phyloP scores from a whole-genome alignment of 2,329 filamentous ascomycete genomes.

The Chaetomiaceae sp. region DNA sequence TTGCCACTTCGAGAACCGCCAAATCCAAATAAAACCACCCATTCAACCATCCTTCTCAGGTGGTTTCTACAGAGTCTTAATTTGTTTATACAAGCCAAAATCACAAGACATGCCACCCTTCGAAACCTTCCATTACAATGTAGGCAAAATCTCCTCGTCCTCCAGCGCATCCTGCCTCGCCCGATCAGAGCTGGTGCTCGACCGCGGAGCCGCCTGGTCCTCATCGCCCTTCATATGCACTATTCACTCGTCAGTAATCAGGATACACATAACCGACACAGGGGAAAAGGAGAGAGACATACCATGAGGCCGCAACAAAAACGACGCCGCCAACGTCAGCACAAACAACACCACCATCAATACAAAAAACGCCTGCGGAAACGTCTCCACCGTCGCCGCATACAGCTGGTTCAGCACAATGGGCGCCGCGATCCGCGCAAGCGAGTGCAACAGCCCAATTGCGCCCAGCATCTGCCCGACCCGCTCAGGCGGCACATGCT shows the following conservation, averaged over 20 bases:
- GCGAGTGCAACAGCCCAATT: slow-evolving; percentile 76
- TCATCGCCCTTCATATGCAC: slow-evolving; percentile 24
- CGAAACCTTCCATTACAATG: background rate
- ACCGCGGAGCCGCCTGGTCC: slow-evolving; percentile 6
- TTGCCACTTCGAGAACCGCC: too few species aligned
- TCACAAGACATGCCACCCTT: background rate
- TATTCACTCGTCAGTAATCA: slow-evolving; percentile 13
- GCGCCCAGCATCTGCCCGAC: slow-evolving; percentile 88
- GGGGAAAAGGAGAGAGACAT: slow-evolving; percentile 36
- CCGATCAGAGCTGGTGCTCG: slow-evolving; percentile 1
- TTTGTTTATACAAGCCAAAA: too few species aligned
- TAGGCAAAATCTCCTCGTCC: slow-evolving; percentile 25
- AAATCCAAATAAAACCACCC: too few species aligned
- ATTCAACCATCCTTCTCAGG: too few species aligned
- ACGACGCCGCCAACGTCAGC: slow-evolving; percentile 60
- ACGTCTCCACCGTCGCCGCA: slow-evolving; percentile 70
- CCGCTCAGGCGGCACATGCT: slow-evolving; percentile 78
- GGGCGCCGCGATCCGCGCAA: slow-evolving; percentile 74
- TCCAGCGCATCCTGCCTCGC: slow-evolving; percentile 17
- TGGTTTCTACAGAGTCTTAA: too few species aligned
- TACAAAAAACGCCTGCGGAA: slow-evolving; percentile 80
- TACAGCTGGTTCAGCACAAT: slow-evolving; percentile 84
- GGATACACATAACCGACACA: background rate
- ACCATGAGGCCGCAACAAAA: slow-evolving; percentile 72
- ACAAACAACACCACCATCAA: slow-evolving; percentile 64